Base-by-base conservation (phyloP, 495 filamentous ascomycete species). In the Evernia prunastri region DNA sequence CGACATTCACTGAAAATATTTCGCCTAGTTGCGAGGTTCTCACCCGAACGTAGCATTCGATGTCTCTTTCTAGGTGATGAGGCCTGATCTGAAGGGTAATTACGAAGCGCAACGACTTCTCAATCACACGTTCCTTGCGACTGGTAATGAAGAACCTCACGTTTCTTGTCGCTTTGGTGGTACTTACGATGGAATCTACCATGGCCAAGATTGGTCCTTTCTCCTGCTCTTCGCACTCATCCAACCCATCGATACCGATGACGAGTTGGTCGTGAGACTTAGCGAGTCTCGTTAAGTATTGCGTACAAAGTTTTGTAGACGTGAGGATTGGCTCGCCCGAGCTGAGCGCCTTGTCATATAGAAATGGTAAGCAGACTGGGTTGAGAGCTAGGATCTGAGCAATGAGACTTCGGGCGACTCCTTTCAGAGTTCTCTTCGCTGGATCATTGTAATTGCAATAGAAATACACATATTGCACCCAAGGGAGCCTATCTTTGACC, bases 181-280 rank as follows among this genome's bases (percentile, higher is more conserved):
- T n/a, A 13, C 43, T 61, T 11, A 61, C 57, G 31, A 73, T 43
- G 18, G 1, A 6, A 11, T 66, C 36, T 4, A 72, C 29, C 31
- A 72, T 74, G 10, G 63, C 58, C 9, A 75, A 56, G 47, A 72
- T 66, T 18, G 49, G 58, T n/a, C 67, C 71, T 43, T 71, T 63
- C 61, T 80, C 71, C 4, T 54, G n/a, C 1, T 56, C 6, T 12
- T 72, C 67, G 51, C 77, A 79, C 59, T 81, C 79, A 56, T 81
- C 79, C 6, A 81, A 39, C 0, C 77, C 79, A 60, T 81, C 79
- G 59, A 81, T 74, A 18, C 80, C 65, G 25, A 81, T 72, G 61
- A 72, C 74, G 1, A 72, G 61, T 9, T 68, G 60, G 37, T 65
- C 66, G 15, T 69, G 66, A 51, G 66, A 63, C 29, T 69, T 59